phyloP scores from a whole-genome alignment of 257 asterid genomes.

The Mentha longifolia region DNA sequence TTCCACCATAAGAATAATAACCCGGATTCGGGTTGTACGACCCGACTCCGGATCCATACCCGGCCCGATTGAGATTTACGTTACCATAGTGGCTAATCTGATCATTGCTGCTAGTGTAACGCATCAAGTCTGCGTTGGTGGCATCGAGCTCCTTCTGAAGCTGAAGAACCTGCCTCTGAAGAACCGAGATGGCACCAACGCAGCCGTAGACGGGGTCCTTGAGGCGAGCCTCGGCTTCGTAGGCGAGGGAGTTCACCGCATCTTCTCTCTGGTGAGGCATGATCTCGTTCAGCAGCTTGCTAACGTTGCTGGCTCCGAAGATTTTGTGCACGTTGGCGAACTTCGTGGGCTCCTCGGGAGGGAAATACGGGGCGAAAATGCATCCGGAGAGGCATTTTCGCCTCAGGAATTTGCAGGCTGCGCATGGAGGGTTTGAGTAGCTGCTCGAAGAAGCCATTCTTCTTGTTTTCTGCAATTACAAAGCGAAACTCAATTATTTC shows the following conservation, averaged over 20 bases:
- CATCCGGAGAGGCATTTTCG: constrained; percentile 76
- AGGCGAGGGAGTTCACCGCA: constrained; percentile 83
- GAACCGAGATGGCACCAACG: constrained; percentile 79
- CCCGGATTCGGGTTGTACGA: constrained; percentile 41
- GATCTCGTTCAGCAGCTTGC: constrained; percentile 78
- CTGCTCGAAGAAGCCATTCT: constrained; percentile 57
- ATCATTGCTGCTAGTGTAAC: constrained; percentile 42
- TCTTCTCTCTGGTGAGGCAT: constrained; percentile 79
- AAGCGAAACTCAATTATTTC: neutral
- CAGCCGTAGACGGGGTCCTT: constrained; percentile 90
- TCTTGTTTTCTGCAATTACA: constrained; percentile 22
- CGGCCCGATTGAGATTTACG: constrained; percentile 11
- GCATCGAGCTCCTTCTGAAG: constrained; percentile 86
- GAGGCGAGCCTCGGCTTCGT: constrained; percentile 84
- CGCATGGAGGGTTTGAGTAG: constrained; percentile 79
- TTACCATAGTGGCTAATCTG: neutral
- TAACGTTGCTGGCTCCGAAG: constrained; percentile 89
- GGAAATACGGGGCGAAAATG: constrained; percentile 73
- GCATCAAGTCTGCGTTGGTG: constrained; percentile 71
- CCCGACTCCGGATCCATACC: constrained; percentile 34
- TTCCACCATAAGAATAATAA: constrained; percentile 25
- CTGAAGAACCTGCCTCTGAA: constrained; percentile 69
- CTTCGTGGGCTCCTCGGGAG: constrained; percentile 85
- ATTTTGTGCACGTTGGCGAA: constrained; percentile 80
- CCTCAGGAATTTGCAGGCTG: constrained; percentile 84